Base-by-base conservation (phyloP, 805 yeast genomes). In the Barnettozyma siamensis region DNA sequence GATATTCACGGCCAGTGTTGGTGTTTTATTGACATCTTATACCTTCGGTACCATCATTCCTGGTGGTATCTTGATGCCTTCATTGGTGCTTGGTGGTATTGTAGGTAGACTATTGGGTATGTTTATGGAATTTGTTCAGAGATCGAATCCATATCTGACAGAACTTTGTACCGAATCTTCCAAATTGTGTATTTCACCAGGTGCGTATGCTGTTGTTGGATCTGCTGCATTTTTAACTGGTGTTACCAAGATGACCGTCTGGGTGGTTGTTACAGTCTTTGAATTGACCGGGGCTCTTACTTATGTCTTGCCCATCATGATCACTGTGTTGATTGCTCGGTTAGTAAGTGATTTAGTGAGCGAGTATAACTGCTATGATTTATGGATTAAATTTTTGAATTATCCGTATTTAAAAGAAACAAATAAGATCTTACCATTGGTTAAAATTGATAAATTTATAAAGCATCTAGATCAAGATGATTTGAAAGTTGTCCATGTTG, bases 171-270 rank as follows among this genome's bases (percentile, higher is more conserved):
- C 69, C 2, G 64, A 73, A 38, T 70, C 76, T 0, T 62, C 62
- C 23, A 66, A 64, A 36, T 58, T 67, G 42, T 79, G 93, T 50
- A 78, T 87, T 9, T 82, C 88, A 2, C 94, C 94, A 0, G 89
- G 93, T 0, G 86, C 89, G 0, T 88, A 87, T 55, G 95, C 95
- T 0, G 83, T 87, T 9, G 86, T 88, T 18, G 95, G 96, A 0
- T 88, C 95, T 0, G 95, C 88, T 0, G 72, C 95, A 1, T 83
- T 85, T 41, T 67, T 86, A 49, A 77, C 93, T 0, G 94, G 95
- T 5, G 78, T 82, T 13, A 85, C 95, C 3, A 77, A 86, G 48
- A 73, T 87, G 63, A 85, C 89, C 4, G 81, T 86, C 47, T 75
- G 88, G 33, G 80, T 83, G 7, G 95, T 86, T 15, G 89, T 87